These are phyloP conservation scores for Plantago elongata DNA, from an alignment of 257 asterid genomes.

Conservation along the genomic window DNA sequence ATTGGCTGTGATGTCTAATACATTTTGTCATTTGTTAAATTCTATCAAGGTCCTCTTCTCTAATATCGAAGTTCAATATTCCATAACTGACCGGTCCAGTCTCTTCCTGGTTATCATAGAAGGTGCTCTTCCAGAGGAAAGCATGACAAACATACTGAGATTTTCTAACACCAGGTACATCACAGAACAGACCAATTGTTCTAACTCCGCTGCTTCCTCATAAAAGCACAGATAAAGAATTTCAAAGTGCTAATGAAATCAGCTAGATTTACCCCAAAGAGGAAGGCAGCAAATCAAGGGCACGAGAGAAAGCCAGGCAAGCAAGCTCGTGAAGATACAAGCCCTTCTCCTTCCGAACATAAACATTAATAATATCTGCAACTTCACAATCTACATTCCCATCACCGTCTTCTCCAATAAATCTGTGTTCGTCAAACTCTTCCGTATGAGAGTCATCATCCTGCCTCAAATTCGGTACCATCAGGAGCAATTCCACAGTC, in stretches of 20 bases:
- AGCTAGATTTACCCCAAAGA: constrained; percentile 47
- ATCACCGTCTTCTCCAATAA: constrained; percentile 41
- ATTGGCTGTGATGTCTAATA: too few species aligned
- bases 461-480: constrained; percentile 50
- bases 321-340: constrained; percentile 83
- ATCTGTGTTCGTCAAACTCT: constrained; percentile 44
- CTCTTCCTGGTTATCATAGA: neutral
- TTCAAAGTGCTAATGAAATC: too few species aligned
- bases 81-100: neutral
- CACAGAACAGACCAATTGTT: too few species aligned
- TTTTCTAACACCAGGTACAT: too few species aligned
- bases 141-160: too few species aligned
- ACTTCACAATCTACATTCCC: constrained; percentile 23
- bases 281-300: constrained; percentile 63
- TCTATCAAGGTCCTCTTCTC: too few species aligned
- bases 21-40: too few species aligned
- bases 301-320: constrained; percentile 74
- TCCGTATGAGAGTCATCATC: constrained; percentile 34
- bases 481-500: constrained; percentile 49
- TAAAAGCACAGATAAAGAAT: too few species aligned
- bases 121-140: neutral
- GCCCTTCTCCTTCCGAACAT: constrained; percentile 48
- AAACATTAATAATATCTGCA: constrained; percentile 43
- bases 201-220: too few species aligned
- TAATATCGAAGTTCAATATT: neutral